Base-by-base conservation (phyloP, 2,329 filamentous ascomycete genomes). In the Xylaria sp. region DNA sequence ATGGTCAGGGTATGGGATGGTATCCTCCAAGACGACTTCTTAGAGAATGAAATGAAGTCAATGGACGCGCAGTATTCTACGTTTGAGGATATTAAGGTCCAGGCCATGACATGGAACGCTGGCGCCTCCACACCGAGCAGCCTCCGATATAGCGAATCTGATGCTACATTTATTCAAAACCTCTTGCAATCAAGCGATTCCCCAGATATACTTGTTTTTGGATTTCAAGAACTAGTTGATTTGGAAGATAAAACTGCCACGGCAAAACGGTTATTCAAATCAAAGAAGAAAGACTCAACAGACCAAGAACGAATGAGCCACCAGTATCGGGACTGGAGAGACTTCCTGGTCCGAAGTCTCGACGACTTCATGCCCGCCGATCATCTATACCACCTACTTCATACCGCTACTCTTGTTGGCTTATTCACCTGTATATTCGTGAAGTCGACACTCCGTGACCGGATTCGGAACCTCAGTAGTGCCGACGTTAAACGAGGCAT, bases 151-250 rank as follows among this genome's bases (percentile, higher is more conserved):
- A 89, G 89, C 1, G 86, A 89, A 37, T 83, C 88, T 63, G 93
- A 97, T 76, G 88, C 88, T 12, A 85, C 86, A 52, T 98, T 98
- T 79, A 92, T 98, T 76, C 89, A 90, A 72, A 89, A 95, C 66
- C 86, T 97, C 18, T 84, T 99, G 32, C 88, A 91, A 72, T 88
- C 88, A n/a, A 90, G 92, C 70, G 88, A 91, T 48, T 90, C 92
- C 8, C 94, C 96, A 0, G 96, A 98, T 74, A 94, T 99, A 59
- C 82, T 98, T 2, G 89, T 98, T 0, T 99, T 99, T 84, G 95
- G 94, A 1, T 99, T 99, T 80, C 96, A 99, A 80, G 96, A 99
- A 81, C 86, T 99, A n/a, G 96, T 99, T 3, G 96, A 99, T 77
- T 85, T 99, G 8, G 96, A 99, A 80, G 93, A 99, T 82, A 98